Conservation (phyloP, 2,329 filamentous ascomycete species). For the Rhynchosporium agropyri region DNA sequence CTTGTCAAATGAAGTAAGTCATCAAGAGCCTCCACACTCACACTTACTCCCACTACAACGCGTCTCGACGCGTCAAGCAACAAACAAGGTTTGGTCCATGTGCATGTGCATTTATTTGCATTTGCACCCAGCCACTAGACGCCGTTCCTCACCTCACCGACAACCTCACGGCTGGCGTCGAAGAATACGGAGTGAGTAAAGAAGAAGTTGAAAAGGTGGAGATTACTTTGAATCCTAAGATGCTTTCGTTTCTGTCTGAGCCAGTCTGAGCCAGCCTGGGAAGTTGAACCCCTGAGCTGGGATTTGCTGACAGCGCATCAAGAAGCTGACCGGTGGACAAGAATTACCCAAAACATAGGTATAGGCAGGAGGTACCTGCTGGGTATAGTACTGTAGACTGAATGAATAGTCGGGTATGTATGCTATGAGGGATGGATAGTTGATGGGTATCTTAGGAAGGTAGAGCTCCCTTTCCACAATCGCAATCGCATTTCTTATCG, state of each 20-base stretch:
- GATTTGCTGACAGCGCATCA: neutral
- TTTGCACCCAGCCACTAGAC: neutral
- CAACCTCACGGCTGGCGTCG: neutral
- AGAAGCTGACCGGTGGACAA: conserved; percentile 5
- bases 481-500: conserved; percentile 9
- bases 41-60: neutral
- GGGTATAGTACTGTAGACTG: too few species aligned
- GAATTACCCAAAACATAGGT: neutral
- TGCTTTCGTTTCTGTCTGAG: too few species aligned
- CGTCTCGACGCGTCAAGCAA: conserved; percentile 2
- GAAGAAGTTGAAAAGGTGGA: conserved; percentile 9
- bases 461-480: neutral
- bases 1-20: conserved; percentile 6
- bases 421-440: neutral
- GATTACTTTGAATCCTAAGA: neutral
- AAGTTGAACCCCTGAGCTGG: too few species aligned
- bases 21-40: neutral
- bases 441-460: neutral
- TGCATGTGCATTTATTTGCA: neutral
- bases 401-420: too few species aligned
- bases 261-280: too few species aligned
- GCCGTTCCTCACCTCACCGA: neutral
- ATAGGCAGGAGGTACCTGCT: too few species aligned
- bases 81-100: conserved; percentile 9
- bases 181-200: neutral